phyloP scores from a whole-genome alignment of 805 yeast genomes.

The Helenozyma rhizophorensis region DNA sequence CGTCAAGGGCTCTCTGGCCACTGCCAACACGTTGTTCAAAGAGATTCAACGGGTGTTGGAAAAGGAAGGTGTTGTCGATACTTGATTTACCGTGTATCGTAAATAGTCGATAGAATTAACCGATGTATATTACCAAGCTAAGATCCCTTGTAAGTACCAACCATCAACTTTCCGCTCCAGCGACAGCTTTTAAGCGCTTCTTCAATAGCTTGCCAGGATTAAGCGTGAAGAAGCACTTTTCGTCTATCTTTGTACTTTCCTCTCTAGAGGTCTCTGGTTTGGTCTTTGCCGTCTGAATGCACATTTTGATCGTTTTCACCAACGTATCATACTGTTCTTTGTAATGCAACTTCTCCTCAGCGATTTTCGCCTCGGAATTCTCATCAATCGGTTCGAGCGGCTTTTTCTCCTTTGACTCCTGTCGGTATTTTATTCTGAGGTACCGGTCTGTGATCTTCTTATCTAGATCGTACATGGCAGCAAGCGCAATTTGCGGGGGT shows the following conservation, averaged over 20 bases:
- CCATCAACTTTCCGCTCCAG: background rate
- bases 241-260: constrained; percentile 59
- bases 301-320: constrained; percentile 42
- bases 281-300: constrained; percentile 44
- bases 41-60: constrained; percentile 63
- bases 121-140: too few relatives aligned
- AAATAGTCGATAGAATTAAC: too few relatives aligned
- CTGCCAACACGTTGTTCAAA: constrained; percentile 53
- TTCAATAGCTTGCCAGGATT: constrained; percentile 54
- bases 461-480: constrained; percentile 70
- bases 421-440: constrained; percentile 56
- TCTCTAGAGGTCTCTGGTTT: constrained; percentile 48
- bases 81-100: background rate
- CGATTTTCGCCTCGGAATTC: constrained; percentile 3
- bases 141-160: too few relatives aligned
- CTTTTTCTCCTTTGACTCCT: constrained; percentile 6
- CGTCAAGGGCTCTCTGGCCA: constrained; percentile 60
- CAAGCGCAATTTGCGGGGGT: constrained; percentile 94
- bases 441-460: constrained; percentile 62
- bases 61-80: constrained; percentile 58
- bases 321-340: constrained; percentile 40
- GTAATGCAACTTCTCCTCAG: background rate
- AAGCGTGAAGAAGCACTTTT: constrained; percentile 57
- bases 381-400: constrained; percentile 8
- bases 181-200: constrained; percentile 29